Percentiles rank a stretch among this genome's conserved stretches.
These are phyloP conservation scores for Fusarium euwallaceae DNA, from an alignment of 2,329 filamentous ascomycete species.

Conservation along the genomic window DNA sequence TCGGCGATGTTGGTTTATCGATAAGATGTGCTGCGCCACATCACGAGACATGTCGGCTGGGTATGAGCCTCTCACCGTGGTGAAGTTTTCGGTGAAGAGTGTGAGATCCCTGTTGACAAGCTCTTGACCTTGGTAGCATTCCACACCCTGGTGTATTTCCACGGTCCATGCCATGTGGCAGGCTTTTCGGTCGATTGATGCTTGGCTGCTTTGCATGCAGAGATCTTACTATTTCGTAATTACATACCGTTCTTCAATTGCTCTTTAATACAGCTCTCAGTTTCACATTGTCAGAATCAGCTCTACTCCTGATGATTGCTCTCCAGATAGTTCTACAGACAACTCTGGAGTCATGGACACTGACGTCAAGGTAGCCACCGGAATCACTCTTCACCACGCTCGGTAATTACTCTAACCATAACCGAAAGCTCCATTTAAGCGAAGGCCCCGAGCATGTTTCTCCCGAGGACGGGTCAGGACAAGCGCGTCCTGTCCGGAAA, in stretches of 20 bases:
- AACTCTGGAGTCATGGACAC: not conserved
- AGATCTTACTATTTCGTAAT: not conserved
- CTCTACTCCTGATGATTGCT: not conserved
- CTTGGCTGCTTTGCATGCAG: not conserved
- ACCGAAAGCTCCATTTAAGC: constrained; percentile 37
- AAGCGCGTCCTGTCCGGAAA: constrained; percentile 29
- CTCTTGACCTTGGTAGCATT: not conserved
- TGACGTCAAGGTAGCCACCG: not conserved
- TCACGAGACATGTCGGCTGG: constrained; percentile 12
- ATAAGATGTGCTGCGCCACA: not conserved
- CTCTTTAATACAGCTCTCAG: not conserved
- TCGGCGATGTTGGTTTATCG: constrained; percentile 14
- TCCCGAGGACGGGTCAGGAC: not conserved
- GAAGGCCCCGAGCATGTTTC: constrained; percentile 29
- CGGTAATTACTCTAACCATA: constrained; percentile 7
- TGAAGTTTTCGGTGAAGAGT: constrained; percentile 26
- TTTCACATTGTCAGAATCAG: not conserved
- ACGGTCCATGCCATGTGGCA: not conserved
- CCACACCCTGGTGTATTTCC: not conserved
- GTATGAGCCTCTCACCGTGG: constrained; percentile 13
- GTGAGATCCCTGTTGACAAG: not conserved
- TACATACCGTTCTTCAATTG: not conserved
- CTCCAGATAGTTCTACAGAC: too few species aligned
- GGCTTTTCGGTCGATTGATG: not conserved
- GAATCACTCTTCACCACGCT: not conserved